Evolutionary conservation across 441 rosid genomes (phyloP).

Genomic region (Hypseocharis bilobata): DNA sequence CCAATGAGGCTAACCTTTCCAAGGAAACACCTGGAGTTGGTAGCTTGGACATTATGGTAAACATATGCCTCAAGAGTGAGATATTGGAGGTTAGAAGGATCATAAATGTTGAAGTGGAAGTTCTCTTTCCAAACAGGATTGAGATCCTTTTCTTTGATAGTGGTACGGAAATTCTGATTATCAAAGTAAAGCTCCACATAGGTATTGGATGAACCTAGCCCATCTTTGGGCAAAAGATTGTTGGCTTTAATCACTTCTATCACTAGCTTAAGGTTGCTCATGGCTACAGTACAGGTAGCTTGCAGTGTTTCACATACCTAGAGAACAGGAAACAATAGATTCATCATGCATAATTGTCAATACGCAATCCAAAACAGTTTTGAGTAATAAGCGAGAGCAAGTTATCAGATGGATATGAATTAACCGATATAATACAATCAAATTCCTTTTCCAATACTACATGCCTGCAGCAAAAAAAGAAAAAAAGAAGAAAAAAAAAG

Average conservation of each 20-base stretch:
- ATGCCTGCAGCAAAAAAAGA: too few species aligned
- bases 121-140: constrained; percentile 95
- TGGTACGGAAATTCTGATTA: constrained; percentile 72
- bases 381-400: too few species aligned
- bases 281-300: too few species aligned
- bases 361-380: too few species aligned
- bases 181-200: constrained; percentile 80
- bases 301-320: too few species aligned
- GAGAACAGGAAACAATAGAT: too few species aligned
- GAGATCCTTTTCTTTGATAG: constrained; percentile 76
- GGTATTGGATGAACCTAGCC: constrained; percentile 74
- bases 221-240: constrained; percentile 85
- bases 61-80: constrained; percentile 65
- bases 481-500: too few species aligned
- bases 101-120: constrained; percentile 82
- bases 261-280: constrained; percentile 77
- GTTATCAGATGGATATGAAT: too few species aligned
- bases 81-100: constrained; percentile 66
- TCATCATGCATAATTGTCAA: too few species aligned
- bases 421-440: too few species aligned
- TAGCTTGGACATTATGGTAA: constrained; percentile 44
- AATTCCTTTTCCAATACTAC: too few species aligned
- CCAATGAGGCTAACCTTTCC: constrained; percentile 72
- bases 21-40: constrained; percentile 66
- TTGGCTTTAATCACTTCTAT: constrained; percentile 80